Evolutionary conservation across 2,329 filamentous ascomycete species (phyloP), one percentile per base, ranked within the genome.

Genomic region (Cladosporium cucumerinum): DNA sequence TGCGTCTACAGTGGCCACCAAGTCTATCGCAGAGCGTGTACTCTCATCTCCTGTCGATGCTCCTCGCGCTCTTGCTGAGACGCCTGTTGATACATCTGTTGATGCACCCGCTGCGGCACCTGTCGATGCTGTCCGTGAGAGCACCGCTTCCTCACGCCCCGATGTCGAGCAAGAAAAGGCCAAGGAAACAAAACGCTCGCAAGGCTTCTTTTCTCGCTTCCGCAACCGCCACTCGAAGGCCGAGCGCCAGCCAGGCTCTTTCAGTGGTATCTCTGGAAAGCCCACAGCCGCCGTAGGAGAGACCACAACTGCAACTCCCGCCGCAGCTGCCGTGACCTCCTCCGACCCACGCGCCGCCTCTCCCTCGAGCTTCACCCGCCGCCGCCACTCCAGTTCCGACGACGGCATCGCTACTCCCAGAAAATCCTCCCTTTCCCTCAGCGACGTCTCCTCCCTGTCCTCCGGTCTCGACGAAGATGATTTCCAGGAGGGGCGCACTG

Each of bases 391-490:
- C 54, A 32, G 11, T 30, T 46, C 48, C 30, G 63, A 65, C 60
- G 39, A 34, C 57, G 39, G 14, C 36, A 46, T 51, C 4, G 25
- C 43, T 7, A 28, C 46, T n/a, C 18, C 43, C 57, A 49, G n/a
- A 61, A 72, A 64, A 61, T 66, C 6, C 48, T 60, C 57, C 18
- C 32, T 46, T 3, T 43, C 48, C 43, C 57, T 60, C 28, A 25
- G 32, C 32, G 69, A 72, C 48, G 69, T 70, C 57, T 74, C 71
- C 11, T 74, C 72, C 3, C 65, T 66, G 21, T 67, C 66, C 39
- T 73, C 72, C 7, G 71, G 69, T 34, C 67, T 67, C 23, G 74
- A 76, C 8, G 72, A 76, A 34, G 72, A 74, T 2, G 71, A 73
- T 18, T 21, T 71, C 36, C 36, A 65, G 2, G 71, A 71, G 11